phyloP scores from a whole-genome alignment of 495 filamentous ascomycete genomes.

The Cenococcum geophilum region DNA sequence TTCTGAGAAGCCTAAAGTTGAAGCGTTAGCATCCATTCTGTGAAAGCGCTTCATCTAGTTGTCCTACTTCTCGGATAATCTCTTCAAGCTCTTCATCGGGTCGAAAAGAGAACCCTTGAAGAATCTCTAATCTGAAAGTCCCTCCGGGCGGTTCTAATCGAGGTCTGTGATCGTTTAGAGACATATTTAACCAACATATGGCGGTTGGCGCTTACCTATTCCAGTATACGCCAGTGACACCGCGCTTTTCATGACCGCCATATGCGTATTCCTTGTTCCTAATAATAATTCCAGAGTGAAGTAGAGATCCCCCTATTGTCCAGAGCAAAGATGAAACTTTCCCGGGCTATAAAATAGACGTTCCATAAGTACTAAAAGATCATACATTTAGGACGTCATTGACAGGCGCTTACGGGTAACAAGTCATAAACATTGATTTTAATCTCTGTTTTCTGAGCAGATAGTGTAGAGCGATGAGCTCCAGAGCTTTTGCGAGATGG shows the following conservation, averaged over 20 bases:
- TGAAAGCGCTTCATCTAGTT: background rate
- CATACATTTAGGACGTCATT: background rate
- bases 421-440: slow-evolving; percentile 77
- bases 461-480: slow-evolving; percentile 50
- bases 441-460: slow-evolving; percentile 62
- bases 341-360: slow-evolving; percentile 48
- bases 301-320: slow-evolving; percentile 62
- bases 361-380: background rate
- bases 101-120: slow-evolving; percentile 66
- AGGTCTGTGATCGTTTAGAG: slow-evolving; percentile 36
- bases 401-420: slow-evolving; percentile 50
- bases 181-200: background rate
- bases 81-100: slow-evolving; percentile 58
- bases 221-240: slow-evolving; percentile 70
- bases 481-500: slow-evolving; percentile 28
- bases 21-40: background rate
- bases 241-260: slow-evolving; percentile 66
- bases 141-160: slow-evolving; percentile 62
- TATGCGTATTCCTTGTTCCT: slow-evolving; percentile 72
- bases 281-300: slow-evolving; percentile 77
- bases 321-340: slow-evolving; percentile 62
- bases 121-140: slow-evolving; percentile 60
- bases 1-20: slow-evolving; percentile 47
- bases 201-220: slow-evolving; percentile 41
- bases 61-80: slow-evolving; percentile 49